phyloP scores from a whole-genome alignment of 192 early-diverging fungal genomes.

The Cladochytrium replicatum region DNA sequence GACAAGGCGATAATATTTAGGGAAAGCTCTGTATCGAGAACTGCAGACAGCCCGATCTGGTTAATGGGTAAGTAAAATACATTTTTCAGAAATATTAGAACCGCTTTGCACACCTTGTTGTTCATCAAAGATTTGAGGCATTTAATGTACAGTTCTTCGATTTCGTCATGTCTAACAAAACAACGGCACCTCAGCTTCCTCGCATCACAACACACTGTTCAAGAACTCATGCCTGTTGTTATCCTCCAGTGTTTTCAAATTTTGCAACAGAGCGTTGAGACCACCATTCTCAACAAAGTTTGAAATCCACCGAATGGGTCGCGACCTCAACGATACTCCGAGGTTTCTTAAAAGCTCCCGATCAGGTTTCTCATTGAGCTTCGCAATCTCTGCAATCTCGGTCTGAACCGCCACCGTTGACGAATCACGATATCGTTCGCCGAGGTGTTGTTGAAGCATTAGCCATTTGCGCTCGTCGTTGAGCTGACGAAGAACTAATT shows the following conservation, averaged over 20 bases:
- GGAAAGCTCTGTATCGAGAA: slow-evolving; percentile 31
- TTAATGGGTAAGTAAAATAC: background rate
- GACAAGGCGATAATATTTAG: slow-evolving; percentile 40
- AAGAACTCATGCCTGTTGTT: slow-evolving; percentile 23
- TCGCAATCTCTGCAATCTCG: slow-evolving; percentile 31
- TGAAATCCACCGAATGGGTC: slow-evolving; percentile 44
- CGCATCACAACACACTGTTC: slow-evolving; percentile 8
- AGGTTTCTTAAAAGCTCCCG: slow-evolving; percentile 29
- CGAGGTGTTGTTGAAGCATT: slow-evolving; percentile 37
- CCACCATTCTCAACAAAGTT: slow-evolving; percentile 47
- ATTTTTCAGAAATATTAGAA: background rate
- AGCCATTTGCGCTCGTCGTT: slow-evolving; percentile 38
- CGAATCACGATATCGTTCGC: slow-evolving; percentile 32
- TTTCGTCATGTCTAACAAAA: slow-evolving; percentile 32
- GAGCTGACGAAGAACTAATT: slow-evolving; percentile 27
- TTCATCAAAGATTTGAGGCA: slow-evolving; percentile 49
- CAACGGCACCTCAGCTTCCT: slow-evolving; percentile 7
- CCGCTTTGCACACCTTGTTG: slow-evolving; percentile 22
- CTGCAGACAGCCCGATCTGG: slow-evolving; percentile 37
- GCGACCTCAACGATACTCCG: slow-evolving; percentile 31
- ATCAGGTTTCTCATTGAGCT: slow-evolving; percentile 26
- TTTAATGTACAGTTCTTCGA: slow-evolving; percentile 46
- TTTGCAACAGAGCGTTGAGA: slow-evolving; percentile 28
- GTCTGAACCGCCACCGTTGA: slow-evolving; percentile 23
- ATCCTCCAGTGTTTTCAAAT: slow-evolving; percentile 28